Conservation (phyloP, 305 asterid genomes). For the Lippia alba region DNA sequence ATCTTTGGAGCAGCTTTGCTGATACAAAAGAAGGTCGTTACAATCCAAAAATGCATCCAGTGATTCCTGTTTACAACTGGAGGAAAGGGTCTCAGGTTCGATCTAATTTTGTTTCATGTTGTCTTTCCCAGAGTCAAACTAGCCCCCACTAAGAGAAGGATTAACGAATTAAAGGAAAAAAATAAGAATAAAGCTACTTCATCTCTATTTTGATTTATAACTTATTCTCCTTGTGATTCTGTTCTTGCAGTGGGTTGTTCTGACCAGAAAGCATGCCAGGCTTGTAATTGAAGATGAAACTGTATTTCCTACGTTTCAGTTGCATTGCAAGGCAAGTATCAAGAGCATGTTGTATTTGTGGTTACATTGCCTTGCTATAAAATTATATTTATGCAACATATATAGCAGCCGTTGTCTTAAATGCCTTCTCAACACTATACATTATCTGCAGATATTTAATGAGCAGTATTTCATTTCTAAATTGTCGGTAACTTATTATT, state of each 20-base stretch:
- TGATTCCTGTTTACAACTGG: conserved; percentile 80
- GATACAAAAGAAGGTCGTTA: conserved; percentile 89
- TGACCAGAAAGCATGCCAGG: conserved; percentile 89
- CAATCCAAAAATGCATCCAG: conserved; percentile 93
- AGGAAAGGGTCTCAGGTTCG: conserved; percentile 98
- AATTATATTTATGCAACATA: conserved; percentile 16
- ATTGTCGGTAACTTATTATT: conserved; percentile 14
- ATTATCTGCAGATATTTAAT: conserved; percentile 10
- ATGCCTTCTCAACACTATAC: conserved; percentile 5
- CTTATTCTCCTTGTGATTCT: conserved; percentile 29
- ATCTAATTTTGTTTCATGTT: conserved; percentile 29
- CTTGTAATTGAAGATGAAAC: conserved; percentile 74
- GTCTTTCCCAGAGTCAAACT: conserved; percentile 28
- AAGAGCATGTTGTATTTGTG: conserved; percentile 1
- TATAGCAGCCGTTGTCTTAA: not conserved
- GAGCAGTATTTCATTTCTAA: conserved; percentile 1
- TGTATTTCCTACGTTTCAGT: conserved; percentile 78
- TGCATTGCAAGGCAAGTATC: conserved; percentile 87
- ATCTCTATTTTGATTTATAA: conserved; percentile 6
- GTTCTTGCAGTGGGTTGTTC: conserved; percentile 87
- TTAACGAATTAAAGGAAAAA: conserved; percentile 11
- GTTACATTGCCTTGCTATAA: conserved; percentile 3
- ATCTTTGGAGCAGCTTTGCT: conserved; percentile 70
- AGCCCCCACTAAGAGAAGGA: not conserved
- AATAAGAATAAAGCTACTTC: not conserved